Base-by-base conservation (phyloP, 106 monocot species). In the Cymbidium sinense region DNA sequence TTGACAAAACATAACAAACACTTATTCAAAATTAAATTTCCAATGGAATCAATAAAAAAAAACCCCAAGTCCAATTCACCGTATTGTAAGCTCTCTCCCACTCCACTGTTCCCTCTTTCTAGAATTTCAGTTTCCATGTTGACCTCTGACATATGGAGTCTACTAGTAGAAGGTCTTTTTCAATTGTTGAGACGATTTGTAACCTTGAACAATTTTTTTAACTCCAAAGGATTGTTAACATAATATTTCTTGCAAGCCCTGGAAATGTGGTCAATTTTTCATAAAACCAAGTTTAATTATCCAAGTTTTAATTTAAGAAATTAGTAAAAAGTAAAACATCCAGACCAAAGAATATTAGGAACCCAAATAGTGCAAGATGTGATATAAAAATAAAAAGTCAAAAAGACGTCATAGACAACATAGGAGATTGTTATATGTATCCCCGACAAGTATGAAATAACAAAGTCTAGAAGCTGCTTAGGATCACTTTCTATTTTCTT, bases 171-270 rank as follows among this genome's bases (percentile, higher is more conserved):
- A 58, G 47, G 11, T 19, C 4, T n/a, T 27, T 70, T 79, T 29
- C 29, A 47, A 54, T 30, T 12, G 35, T n/a, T 70, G 58, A 85
- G 77, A 52, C 70, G 41, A 27, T 67, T 77, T 69, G 7, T 47
- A 62, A 86, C 87, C 25, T 91, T 36, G 85, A 83, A 87, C 87
- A 86, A 81, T 39, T 77, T 87, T 87, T 37, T 90, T 85, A 90
- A 83, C 86, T 86, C 81, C 62, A 47, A 47, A 79, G 80, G 76
- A 70, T 9, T 3, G 5, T 23, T n/a, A 58, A n/a, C 58, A 58
- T 58, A 58, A 58, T 47, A 13, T 58, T 4, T 0, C 20, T 58
- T 58, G 23, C 58, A 23, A 58, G 23, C 23, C 23, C 23, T 58
- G 4, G 23, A 58, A 6, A 58, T 58, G 8, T 58, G 58, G 4